Conservation (phyloP, 169 alveolate species). For the Cytauxzoon felis region DNA sequence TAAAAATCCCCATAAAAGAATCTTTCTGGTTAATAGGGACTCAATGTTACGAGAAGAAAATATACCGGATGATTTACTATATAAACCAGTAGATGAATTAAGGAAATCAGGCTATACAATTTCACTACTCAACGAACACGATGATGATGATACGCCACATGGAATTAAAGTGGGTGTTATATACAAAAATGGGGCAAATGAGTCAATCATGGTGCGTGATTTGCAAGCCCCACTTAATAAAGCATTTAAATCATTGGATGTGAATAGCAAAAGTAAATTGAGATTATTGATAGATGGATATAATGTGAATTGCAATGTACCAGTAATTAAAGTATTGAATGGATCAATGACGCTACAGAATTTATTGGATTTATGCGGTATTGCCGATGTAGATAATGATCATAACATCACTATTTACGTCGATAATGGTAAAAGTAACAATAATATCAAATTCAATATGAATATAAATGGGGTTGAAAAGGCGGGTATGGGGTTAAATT, state of each 20-base stretch:
- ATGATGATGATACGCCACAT: slow-evolving; percentile 11
- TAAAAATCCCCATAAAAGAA: slow-evolving; percentile 41
- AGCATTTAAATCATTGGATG: slow-evolving; percentile 19
- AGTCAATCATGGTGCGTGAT: slow-evolving; percentile 23
- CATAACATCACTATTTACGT: slow-evolving; percentile 49
- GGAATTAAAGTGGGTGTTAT: slow-evolving; percentile 31
- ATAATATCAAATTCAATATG: slow-evolving; percentile 39
- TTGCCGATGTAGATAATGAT: slow-evolving; percentile 46
- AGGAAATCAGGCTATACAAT: slow-evolving; percentile 19
- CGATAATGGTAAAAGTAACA: slow-evolving; percentile 32
- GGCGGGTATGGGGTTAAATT: slow-evolving; percentile 40
- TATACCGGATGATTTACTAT: slow-evolving; percentile 35
- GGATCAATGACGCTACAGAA: slow-evolving; percentile 44
- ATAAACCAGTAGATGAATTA: slow-evolving; percentile 42
- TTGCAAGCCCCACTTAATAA: slow-evolving; percentile 50
- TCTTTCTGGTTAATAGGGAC: slow-evolving; percentile 22
- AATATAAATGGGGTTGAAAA: slow-evolving; percentile 39
- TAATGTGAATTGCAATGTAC: slow-evolving; percentile 36
- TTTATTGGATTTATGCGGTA: slow-evolving; percentile 40
- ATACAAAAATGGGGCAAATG: slow-evolving; percentile 37
- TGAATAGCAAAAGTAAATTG: slow-evolving; percentile 27
- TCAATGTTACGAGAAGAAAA: slow-evolving; percentile 34
- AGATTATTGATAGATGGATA: slow-evolving; percentile 56
- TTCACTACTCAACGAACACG: slow-evolving; percentile 35
- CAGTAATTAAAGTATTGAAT: slow-evolving; percentile 11